A percentile compares a stretch with the other conserved stretches of the same genome.
These are phyloP conservation scores for Trichaptum fuscoviolaceum DNA, from an alignment of 768 basidiomycete species.

Conservation along the genomic window DNA sequence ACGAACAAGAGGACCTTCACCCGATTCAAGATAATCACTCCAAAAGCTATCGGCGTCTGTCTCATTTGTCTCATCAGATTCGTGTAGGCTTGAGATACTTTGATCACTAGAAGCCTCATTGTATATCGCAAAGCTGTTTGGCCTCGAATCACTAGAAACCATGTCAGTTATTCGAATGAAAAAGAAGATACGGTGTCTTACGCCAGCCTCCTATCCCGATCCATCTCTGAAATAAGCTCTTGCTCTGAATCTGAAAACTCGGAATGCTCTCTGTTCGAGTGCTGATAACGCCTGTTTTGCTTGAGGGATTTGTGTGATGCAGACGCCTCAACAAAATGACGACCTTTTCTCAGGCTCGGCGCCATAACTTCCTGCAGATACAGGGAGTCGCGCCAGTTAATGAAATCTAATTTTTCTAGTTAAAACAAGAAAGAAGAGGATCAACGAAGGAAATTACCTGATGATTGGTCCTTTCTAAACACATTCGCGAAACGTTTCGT, in stretches of 20 bases:
- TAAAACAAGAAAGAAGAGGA: not conserved
- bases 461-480: not conserved
- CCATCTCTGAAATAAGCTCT: constrained; percentile 59
- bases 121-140: not conserved
- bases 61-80: constrained; percentile 70
- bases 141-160: constrained; percentile 29
- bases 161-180: constrained; percentile 4
- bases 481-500: not conserved
- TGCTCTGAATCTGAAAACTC: constrained; percentile 59
- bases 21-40: constrained; percentile 47
- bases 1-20: constrained; percentile 21
- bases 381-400: not conserved
- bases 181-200: constrained; percentile 29
- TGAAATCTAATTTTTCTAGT: not conserved
- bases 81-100: constrained; percentile 62
- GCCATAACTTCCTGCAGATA: constrained; percentile 4
- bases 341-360: not conserved
- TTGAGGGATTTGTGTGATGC: not conserved
- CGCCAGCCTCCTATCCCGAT: constrained; percentile 70
- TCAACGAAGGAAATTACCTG: not conserved
- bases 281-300: not conserved
- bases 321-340: not conserved
- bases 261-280: constrained; percentile 5
- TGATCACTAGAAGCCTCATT: constrained; percentile 37
- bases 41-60: constrained; percentile 30